phyloP scores from a whole-genome alignment of 805 yeast genomes.

The Zygosaccharomyces bisporus region DNA sequence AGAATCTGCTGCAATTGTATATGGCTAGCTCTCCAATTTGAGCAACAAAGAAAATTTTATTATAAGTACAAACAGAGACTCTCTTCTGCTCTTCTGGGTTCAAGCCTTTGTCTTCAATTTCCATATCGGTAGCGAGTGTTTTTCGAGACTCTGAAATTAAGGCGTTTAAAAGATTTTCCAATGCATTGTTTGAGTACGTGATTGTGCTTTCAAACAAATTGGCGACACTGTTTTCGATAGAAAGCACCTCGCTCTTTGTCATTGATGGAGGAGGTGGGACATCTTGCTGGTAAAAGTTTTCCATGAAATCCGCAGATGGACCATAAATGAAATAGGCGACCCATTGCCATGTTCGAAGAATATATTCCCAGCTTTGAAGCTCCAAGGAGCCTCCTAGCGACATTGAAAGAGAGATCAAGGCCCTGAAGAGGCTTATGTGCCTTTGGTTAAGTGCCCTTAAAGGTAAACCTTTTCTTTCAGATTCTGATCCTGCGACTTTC shows the following conservation, averaged over 20 bases:
- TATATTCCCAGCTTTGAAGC: conserved; percentile 56
- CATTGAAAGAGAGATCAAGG: conserved; percentile 68
- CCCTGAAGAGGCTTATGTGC: conserved; percentile 73
- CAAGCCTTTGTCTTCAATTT: not conserved
- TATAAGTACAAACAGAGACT: conserved; percentile 45
- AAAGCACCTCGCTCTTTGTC: conserved; percentile 43
- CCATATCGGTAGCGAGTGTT: conserved; percentile 9
- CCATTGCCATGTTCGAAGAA: conserved; percentile 72
- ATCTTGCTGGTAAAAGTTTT: conserved; percentile 37
- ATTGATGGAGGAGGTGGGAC: conserved; percentile 43
- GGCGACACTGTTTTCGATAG: conserved; percentile 53
- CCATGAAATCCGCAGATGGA: conserved; percentile 41
- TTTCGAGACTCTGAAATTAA: conserved; percentile 43
- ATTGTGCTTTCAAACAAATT: conserved; percentile 62
- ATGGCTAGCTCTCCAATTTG: conserved; percentile 50
- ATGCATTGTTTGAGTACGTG: conserved; percentile 51
- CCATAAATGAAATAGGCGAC: conserved; percentile 68
- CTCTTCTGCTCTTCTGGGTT: conserved; percentile 2
- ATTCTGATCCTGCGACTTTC: not conserved
- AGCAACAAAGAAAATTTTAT: conserved; percentile 51
- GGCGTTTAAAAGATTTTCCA: conserved; percentile 45
- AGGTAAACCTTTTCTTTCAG: conserved; percentile 27
- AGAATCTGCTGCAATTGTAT: conserved; percentile 50
- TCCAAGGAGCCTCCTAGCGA: conserved; percentile 76
- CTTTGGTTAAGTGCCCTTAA: conserved; percentile 55